phyloP scores from a whole-genome alignment of 805 yeast genomes.

The Candida ascalaphidarum region DNA sequence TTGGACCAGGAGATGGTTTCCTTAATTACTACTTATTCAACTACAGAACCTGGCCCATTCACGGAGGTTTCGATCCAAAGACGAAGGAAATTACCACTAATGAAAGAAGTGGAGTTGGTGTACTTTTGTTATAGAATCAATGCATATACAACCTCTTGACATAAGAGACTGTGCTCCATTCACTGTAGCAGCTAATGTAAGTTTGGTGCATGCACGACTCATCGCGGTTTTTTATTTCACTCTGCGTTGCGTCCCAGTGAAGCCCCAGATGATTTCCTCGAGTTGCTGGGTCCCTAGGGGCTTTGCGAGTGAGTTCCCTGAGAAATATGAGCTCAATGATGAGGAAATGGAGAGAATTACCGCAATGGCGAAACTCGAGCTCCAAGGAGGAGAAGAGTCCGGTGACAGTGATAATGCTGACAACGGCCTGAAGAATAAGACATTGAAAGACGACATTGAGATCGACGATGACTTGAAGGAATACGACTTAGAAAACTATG shows the following conservation, averaged over 20 bases:
- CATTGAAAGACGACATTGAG: constrained; percentile 46
- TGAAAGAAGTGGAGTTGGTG: constrained; percentile 77
- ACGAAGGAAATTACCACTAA: constrained; percentile 44
- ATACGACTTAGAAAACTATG: constrained; percentile 80
- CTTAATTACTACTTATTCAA: constrained; percentile 89
- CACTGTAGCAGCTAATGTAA: too few species aligned
- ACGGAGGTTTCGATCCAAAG: constrained; percentile 66
- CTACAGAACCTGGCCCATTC: constrained; percentile 71
- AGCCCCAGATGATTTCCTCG: constrained; percentile 70
- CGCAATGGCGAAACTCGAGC: constrained; percentile 73
- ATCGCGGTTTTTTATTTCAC: background rate
- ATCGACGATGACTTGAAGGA: constrained; percentile 82
- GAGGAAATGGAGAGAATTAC: constrained; percentile 88
- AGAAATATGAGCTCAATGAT: constrained; percentile 78
- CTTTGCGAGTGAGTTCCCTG: constrained; percentile 87
- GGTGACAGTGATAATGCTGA: constrained; percentile 74
- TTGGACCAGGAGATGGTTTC: constrained; percentile 90
- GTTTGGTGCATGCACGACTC: too few species aligned
- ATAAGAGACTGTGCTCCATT: too few species aligned
- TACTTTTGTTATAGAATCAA: constrained; percentile 57
- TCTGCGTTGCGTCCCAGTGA: background rate
- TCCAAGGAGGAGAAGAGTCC: too few species aligned
- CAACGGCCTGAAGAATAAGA: constrained; percentile 48
- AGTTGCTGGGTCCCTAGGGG: constrained; percentile 97
- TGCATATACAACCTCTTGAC: too few species aligned